phyloP scores from a whole-genome alignment of 1,284 basidiomycete species.

The Puccinia hordei region DNA sequence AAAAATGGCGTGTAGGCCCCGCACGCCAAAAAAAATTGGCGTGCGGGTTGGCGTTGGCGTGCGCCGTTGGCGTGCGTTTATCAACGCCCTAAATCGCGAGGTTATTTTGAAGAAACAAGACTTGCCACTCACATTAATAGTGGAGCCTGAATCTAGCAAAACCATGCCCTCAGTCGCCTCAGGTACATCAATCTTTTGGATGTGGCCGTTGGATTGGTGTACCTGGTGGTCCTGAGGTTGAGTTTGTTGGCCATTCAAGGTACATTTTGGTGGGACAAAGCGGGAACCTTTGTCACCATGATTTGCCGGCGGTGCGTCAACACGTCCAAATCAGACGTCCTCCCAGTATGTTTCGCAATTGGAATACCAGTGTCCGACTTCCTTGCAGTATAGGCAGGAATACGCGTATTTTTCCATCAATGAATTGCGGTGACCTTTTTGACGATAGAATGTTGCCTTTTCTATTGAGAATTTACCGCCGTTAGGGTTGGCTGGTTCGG shows the following conservation, averaged over 20 bases:
- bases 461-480: too few species aligned
- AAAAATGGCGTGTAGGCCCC: too few species aligned
- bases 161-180: neutral
- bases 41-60: too few species aligned
- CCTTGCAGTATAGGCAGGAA: slow-evolving; percentile 3
- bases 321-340: neutral
- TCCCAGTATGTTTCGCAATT: neutral
- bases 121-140: neutral
- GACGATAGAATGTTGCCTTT: neutral
- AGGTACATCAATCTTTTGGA: neutral
- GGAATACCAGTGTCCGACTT: too few species aligned
- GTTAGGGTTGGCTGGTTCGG: too few species aligned
- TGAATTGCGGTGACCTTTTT: neutral
- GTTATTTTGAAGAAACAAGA: neutral
- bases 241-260: neutral
- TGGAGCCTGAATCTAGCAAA: neutral
- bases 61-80: neutral
- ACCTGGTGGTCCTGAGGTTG: neutral
- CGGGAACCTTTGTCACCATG: too few species aligned
- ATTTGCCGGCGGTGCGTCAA: neutral
- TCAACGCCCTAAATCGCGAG: neutral
- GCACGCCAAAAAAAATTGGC: too few species aligned
- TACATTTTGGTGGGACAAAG: too few species aligned
- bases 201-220: neutral
- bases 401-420: neutral